Evolutionary conservation across 1,139 yeast genomes (phyloP), one percentile per base, ranked within the genome.

Genomic region (Suhomyces panamericanus): DNA sequence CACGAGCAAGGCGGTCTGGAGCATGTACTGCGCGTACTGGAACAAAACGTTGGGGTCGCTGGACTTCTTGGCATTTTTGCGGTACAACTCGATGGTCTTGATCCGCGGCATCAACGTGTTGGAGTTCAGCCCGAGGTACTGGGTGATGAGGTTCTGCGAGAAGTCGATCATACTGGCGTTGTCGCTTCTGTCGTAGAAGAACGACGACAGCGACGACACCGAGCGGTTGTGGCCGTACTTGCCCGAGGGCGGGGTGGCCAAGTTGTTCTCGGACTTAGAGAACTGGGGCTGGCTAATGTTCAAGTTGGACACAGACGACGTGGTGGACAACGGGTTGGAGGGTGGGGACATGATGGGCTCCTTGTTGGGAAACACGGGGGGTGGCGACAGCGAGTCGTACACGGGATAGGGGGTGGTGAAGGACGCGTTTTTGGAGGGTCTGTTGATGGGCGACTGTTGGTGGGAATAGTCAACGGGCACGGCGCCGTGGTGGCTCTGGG

Each of bases 11-110:
- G 95, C 96, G 1, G 95, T 87, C 63, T 88, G 95, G 43, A 89
- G 70, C 85, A 87, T 85, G 62, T 87, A 88, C 66, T 90, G 96
- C 1, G 97, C 96, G 60, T 88, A 90, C 59, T 89, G 93, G 64
- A 89, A 89, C 56, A 90, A 78, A 15, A 88, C 85, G 22, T 80
- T 81, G 1, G 97, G 96, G 59, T 91, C 96, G 58, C 84, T 85
- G 13, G 91, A 80, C 57, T 84, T 87, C 58, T 85, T 85, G 16
- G 96, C 96, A 58, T 88, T 91, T 55, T 85, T 79, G 44, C 95
- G 77, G 67, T 91, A 91, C 70, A 89, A 74, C 55, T 91, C 96
- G 50, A 93, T 81, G 8, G 97, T 89, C 60, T 87, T 83, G 64
- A 87, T 81, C 51, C 96, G 75, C 11, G 97, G 95, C 59, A 89